Conservation (phyloP, 148 eudicot species). For the Rhododendron vialii region DNA sequence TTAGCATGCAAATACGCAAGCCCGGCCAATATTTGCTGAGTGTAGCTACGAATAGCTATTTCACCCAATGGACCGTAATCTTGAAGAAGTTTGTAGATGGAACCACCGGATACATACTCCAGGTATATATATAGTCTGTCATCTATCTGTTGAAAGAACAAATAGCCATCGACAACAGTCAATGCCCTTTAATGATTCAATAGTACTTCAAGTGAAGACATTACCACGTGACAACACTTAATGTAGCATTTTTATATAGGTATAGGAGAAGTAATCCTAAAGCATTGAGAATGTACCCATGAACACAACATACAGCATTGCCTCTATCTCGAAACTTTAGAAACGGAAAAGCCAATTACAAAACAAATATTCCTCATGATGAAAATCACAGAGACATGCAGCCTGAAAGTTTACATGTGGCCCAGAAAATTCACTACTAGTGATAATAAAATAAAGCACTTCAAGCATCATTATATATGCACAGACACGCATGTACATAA, state of each 20-base stretch:
- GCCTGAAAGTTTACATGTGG: background rate
- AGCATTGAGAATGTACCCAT: background rate
- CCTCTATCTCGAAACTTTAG: background rate
- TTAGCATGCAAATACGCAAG: conserved; percentile 59
- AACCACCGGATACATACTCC: conserved; percentile 75
- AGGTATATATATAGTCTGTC: conserved; percentile 53
- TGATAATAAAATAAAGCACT: background rate
- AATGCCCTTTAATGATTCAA: background rate
- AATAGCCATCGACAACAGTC: background rate
- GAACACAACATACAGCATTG: background rate
- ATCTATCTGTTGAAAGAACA: conserved; percentile 32
- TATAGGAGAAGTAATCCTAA: background rate
- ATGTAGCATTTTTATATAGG: background rate
- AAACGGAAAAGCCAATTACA: background rate
- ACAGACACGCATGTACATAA: background rate
- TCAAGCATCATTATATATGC: background rate
- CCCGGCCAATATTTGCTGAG: conserved; percentile 55
- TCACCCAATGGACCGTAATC: conserved; percentile 63
- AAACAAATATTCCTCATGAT: background rate
- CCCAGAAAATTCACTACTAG: background rate
- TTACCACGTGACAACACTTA: background rate
- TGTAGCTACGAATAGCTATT: conserved; percentile 55
- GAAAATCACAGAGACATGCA: background rate
- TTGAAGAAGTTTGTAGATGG: conserved; percentile 59
- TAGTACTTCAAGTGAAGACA: background rate